Base-by-base conservation (phyloP, 768 basidiomycete genomes). In the Gymnopilus junonius region DNA sequence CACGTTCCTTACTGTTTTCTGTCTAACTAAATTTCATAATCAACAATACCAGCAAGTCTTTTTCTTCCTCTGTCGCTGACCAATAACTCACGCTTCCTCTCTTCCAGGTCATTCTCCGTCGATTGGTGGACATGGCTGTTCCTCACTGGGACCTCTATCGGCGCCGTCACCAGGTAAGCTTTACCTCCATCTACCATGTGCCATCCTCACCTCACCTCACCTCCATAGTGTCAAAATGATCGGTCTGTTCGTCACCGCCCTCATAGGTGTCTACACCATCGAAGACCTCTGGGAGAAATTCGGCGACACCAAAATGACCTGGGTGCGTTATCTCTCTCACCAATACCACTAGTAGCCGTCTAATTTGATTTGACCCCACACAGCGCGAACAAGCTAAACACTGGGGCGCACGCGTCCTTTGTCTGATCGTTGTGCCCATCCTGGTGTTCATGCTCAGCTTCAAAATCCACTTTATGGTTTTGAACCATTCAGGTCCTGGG, bases 221-320 rank as follows among this genome's bases (percentile, higher is more conserved):
- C n/a, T n/a, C n/a, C n/a, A n/a, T n/a, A 97, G 96, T 68, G 91
- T 99, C 65, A 99, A 99, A 79, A 90, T 94, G 90, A 87, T 99
- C 55, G 97, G 97, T 37, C 81, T 97, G 11, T 99, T 99, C 74
- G 94, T 94, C 55, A 99, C 95, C 1, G 91, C 95, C 8, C 81
- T 99, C 55, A 95, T 99, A 39, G 97, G 97, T 25, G 76, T 97
- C 1, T 99, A 99, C 77, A 99, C 97, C 0, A 87, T 98, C 60
- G 96, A 99, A 75, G 97, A 99, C 70, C 86, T 99, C 8, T 99
- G 97, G 97, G 91, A 96, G 45, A 99, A 98, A 76, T 96, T 98
- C 74, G 97, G 97, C 8, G 96, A 99, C 75, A 81, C 97, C 21
- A 90, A 87, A 70, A 95, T 99, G 92, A 83, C 94, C 29, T 81